Evolutionary conservation across 2,329 filamentous ascomycete species (phyloP), one percentile per base, ranked within the genome.

Genomic region (Triangularia setosa): DNA sequence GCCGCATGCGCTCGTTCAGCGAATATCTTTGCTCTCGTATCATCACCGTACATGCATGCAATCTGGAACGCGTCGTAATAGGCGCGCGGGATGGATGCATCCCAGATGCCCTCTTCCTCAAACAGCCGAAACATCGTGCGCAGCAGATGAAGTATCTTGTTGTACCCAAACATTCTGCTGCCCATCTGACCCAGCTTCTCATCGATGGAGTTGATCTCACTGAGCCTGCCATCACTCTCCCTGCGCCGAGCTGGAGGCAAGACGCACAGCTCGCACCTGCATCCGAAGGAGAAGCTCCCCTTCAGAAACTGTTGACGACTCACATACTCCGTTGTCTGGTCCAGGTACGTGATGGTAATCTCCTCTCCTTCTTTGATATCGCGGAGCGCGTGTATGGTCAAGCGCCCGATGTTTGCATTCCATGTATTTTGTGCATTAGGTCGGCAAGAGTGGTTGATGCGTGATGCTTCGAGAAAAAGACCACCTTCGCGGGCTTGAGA

Each of bases 311-410:
- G 3, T 35, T 60, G 60, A 11, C 64, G 57, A 27, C 48, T 56
- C 11, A 9, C 9, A 18, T 55, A 40, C 4, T 28, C 1, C 5
- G 6, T 23, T 0, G 16, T 14, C 14, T 35, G 25, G 4, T 8
- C n/a, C 2, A 64, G 25, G 57, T 65, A 65, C n/a, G 30, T 53
- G 57, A 63, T 60, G 60, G 57, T 65, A 25, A 65, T 63, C 23
- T 65, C 64, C 23, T 63, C 52, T 18, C 60, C 61, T 8, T 55
- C 14, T 21, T 63, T n/a, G 11, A 65, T 63, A 44, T 65, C 64
- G n/a, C 64, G 61, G 11, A 65, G 21, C 2, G 64, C 60, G 40
- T 65, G 64, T 24, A 65, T 58, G 2, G 60, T 63, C 14, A 60
- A 24, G 14, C 33, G 30, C 14, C 33, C 52, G 33, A 60, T 53